These are phyloP conservation scores for Neurospora sp. DNA, from an alignment of 495 filamentous ascomycete species.

Conservation along the genomic window DNA sequence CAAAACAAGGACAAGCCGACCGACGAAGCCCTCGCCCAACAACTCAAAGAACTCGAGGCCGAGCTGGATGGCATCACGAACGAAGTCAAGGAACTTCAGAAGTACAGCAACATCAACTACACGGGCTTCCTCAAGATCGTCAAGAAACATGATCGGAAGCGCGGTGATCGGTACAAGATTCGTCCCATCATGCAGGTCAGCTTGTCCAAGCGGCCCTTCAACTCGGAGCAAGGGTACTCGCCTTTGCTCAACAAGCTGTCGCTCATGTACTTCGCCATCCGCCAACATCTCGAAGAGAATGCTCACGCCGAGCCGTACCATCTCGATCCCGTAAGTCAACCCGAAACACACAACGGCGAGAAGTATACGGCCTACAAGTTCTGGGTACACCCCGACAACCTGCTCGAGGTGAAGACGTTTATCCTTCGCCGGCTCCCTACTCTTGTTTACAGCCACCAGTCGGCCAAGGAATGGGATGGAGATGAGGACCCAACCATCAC, in stretches of 20 bases:
- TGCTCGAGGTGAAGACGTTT: slow-evolving; percentile 90
- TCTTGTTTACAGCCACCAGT: slow-evolving; percentile 82
- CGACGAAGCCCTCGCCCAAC: slow-evolving; percentile 37
- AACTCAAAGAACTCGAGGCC: slow-evolving; percentile 56
- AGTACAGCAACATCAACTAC: slow-evolving; percentile 92
- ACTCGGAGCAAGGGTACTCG: slow-evolving; percentile 82
- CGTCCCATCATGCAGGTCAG: slow-evolving; percentile 83
- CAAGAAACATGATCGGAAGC: slow-evolving; percentile 95
- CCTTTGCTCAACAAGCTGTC: slow-evolving; percentile 83
- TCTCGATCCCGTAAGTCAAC: slow-evolving; percentile 26
- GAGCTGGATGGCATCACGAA: slow-evolving; percentile 81
- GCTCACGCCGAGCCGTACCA: slow-evolving; percentile 13
- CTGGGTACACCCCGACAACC: slow-evolving; percentile 92
- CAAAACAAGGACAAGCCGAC: slow-evolving; percentile 22
- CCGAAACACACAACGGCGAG: slow-evolving; percentile 44
- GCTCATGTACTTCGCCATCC: slow-evolving; percentile 89
- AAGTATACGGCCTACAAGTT: slow-evolving; percentile 91
- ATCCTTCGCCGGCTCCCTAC: slow-evolving; percentile 84
- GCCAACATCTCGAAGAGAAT: slow-evolving; percentile 61
- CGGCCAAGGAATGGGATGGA: slow-evolving; percentile 64
- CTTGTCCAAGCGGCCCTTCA: slow-evolving; percentile 78
- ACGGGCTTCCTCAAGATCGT: slow-evolving; percentile 95
- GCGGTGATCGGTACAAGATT: slow-evolving; percentile 70
- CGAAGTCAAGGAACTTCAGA: slow-evolving; percentile 87
- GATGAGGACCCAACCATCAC: slow-evolving; percentile 84